Evolutionary conservation across 306 rosid genomes (phyloP).

Genomic region (Cajanus cajan): DNA sequence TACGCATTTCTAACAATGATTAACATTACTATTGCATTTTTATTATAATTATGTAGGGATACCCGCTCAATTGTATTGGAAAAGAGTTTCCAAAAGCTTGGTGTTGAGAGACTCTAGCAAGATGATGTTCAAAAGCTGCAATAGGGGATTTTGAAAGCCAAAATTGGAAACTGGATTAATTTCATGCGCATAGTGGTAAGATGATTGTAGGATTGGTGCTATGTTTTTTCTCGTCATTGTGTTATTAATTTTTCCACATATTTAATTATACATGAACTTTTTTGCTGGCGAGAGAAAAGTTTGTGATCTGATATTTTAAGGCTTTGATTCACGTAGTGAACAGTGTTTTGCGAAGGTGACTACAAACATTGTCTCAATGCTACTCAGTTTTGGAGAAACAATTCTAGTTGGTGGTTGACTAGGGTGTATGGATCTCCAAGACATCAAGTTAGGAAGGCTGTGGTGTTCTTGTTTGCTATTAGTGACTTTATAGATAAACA

Average conservation of each 20-base stretch:
- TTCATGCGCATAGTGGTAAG: constrained; percentile 98
- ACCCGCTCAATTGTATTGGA: constrained; percentile 79
- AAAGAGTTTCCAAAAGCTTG: constrained; percentile 87
- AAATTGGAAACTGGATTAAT: constrained; percentile 99
- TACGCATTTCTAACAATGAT: not conserved
- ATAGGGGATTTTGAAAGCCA: constrained; percentile 96
- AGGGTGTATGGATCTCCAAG: no score
- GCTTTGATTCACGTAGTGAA: constrained; percentile 78
- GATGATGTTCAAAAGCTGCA: constrained; percentile 95
- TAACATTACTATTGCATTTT: not conserved
- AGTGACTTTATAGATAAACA: no score
- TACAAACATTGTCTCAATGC: constrained; percentile 76
- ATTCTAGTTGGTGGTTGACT: no score
- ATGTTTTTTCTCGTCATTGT: not conserved
- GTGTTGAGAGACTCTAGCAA: constrained; percentile 95
- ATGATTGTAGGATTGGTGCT: constrained; percentile 16
- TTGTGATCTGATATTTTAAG: constrained; percentile 86
- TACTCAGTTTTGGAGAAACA: constrained; percentile 95
- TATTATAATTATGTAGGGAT: constrained; percentile 53
- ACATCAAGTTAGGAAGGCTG: no score
- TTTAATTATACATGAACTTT: constrained; percentile 44
- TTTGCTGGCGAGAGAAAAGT: constrained; percentile 95
- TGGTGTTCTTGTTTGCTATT: no score
- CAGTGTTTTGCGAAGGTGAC: constrained; percentile 95
- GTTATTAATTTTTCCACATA: not conserved